phyloP scores from a whole-genome alignment of 148 eudicot species.

The Cornus florida region DNA sequence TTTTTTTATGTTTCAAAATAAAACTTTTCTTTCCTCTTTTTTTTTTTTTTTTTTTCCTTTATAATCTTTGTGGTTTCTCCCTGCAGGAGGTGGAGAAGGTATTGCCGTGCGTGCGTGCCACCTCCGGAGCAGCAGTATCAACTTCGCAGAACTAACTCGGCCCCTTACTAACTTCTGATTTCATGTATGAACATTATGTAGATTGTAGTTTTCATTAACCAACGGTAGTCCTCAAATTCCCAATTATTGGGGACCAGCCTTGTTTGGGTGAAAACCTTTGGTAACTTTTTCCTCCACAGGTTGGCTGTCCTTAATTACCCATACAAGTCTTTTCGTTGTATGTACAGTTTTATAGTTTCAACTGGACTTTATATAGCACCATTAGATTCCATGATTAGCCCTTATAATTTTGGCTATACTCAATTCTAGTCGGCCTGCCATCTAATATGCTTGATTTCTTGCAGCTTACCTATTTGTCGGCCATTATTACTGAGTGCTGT shows the following conservation, averaged over 20 bases:
- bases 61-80: background rate
- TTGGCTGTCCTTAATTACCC: slow-evolving; percentile 3
- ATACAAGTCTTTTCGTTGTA: slow-evolving; percentile 9
- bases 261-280: background rate
- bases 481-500: too few relatives aligned
- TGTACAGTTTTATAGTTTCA: slow-evolving; percentile 12
- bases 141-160: slow-evolving; percentile 87
- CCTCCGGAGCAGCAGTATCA: slow-evolving; percentile 76
- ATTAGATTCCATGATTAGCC: background rate
- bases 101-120: slow-evolving; percentile 61
- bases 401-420: too few relatives aligned
- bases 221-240: slow-evolving; percentile 5
- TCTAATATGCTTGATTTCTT: too few relatives aligned
- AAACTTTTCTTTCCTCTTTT: too few relatives aligned
- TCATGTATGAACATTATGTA: background rate
- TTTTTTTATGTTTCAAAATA: too few relatives aligned
- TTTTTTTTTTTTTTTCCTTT: too few relatives aligned
- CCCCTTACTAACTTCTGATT: slow-evolving; percentile 38
- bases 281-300: too few relatives aligned
- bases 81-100: slow-evolving; percentile 72
- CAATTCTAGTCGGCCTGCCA: too few relatives aligned
- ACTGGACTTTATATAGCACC: background rate
- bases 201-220: slow-evolving; percentile 16
- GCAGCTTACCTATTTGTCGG: too few relatives aligned
- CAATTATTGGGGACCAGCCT: background rate